Percentiles rank a stretch among this genome's conserved stretches.
Conservation (phyloP, 2,329 filamentous ascomycete species). For the Epichloe coenophiala region DNA sequence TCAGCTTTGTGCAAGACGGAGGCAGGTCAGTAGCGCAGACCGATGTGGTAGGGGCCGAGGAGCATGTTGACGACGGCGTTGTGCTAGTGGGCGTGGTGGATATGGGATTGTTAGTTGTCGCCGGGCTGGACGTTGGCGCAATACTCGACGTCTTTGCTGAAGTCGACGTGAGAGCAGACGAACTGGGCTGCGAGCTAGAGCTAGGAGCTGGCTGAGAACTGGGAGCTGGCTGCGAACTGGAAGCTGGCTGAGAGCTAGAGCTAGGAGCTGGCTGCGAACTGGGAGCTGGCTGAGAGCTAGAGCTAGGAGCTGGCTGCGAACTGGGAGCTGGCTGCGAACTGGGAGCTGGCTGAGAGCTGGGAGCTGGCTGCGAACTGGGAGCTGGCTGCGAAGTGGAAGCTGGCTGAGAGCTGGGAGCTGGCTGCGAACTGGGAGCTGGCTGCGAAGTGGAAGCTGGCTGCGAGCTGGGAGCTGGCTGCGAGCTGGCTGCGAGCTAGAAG, state of each 20-base stretch:
- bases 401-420: neutral
- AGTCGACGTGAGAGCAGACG: neutral
- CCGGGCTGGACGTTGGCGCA: neutral
- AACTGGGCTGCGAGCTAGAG: neutral
- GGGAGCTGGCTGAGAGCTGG: too few species aligned
- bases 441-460: neutral
- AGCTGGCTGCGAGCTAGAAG: too few species aligned
- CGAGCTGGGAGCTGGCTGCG: too few species aligned
- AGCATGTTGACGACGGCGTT: neutral
- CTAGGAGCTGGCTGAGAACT: neutral
- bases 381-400: neutral
- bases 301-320: too few species aligned
- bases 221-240: neutral
- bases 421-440: too few species aligned
- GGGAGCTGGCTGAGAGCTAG: neutral
- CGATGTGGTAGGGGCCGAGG: neutral
- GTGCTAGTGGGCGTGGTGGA: neutral
- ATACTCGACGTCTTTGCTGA: neutral
- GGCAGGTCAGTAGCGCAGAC: conserved; percentile 4
- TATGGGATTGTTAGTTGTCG: neutral
- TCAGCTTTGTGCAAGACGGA: neutral
- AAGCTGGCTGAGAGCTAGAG: neutral
- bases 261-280: neutral
- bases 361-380: too few species aligned
- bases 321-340: too few species aligned